Base-by-base conservation (phyloP, 2,329 filamentous ascomycete species). In the Metarhizium guizhouense region DNA sequence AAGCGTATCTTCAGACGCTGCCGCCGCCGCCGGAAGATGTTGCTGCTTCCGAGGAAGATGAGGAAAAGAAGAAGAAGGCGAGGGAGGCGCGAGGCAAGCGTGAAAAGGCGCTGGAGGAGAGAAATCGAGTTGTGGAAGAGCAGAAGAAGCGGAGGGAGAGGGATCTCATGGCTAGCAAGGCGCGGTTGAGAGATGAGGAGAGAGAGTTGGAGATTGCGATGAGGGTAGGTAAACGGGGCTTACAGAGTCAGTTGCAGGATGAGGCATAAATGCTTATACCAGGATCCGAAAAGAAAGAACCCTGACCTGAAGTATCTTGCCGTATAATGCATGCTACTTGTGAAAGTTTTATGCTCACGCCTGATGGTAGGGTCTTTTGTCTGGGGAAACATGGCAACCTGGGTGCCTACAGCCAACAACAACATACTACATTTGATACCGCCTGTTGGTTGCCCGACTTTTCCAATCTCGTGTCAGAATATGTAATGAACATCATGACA, bases 141-240 rank as follows among this genome's bases (percentile, higher is more conserved):
- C 81, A 87, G 66, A 86, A 82, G 69, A 72, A 77, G 62, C 74
- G 73, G 63, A 77, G 86, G 59, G 76, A 81, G 61, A 76, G 79
- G 56, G 81, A 82, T 51, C 67, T 88, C 11, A 79, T 79, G 38
- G 77, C 76, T 48, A 83, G 84, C 20, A 85, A 81, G 62, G 83
- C 82, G 0, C 71, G 78, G 48, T 63, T 90, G 52, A 72, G 82
- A 40, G 85, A 88, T 56, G 84, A 85, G 60, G 86, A 90, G 70
- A 75, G 77, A 59, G 84, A 88, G 64, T 70, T 90, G 55, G 80
- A 87, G 64, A 74, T 76, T 59, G 87, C 87, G 1, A 86, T 89
- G 84, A 79, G 78, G 57, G 78, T 90, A 13, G 79, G 80, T 0
- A 88, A 86, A 68, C 81, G 78, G 57, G 87, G 86, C 0, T 59